Evolutionary conservation across 805 yeast species (phyloP), one percentile per base, ranked within the genome.

Genomic region (Candida ulmi): DNA sequence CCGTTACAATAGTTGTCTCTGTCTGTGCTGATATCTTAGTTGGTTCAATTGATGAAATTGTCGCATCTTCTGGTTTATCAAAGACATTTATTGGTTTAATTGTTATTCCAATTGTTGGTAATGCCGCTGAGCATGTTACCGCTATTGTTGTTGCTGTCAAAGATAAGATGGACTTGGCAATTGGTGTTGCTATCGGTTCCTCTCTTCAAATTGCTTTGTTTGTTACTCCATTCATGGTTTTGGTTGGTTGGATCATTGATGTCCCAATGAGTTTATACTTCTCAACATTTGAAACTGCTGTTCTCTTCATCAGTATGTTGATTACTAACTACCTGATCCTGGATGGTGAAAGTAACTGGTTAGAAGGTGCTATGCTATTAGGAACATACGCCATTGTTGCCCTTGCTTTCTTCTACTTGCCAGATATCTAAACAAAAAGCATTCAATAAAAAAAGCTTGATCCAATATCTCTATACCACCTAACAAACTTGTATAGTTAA

Each of bases 101-200:
- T 51, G 78, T 93, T 34, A 83, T 93, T 46, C 99, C 99, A 30
- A 91, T 93, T 46, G 98, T 93, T 21, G 99, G 98, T 41, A 93
- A 93, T 55, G 99, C 99, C 3, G 98, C 98, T 11, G 99, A 93
- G 63, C 99, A 93, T 62, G 98, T 88, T 38, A 93, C 99, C 16
- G 96, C 98, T 3, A 83, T 93, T 28, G 75, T 88, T 45, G 98
- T 93, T 36, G 98, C 99, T 17, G 78, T 80, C 74, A 88, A 88
- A 65, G 87, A 93, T 63, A 93, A 93, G 66, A 93, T 93, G 96
- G 98, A 93, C 61, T 74, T 93, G 43, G 97, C 99, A 12, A 76
- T 93, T 50, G 95, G 96, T 42, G 98, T 93, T 35, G 98, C 99
- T 3, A 81, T 93, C 44, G 99, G 99, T 17, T 85, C 95, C 1